Base-by-base conservation (phyloP, 2,329 filamentous ascomycete genomes). In the Coniella lustricola region DNA sequence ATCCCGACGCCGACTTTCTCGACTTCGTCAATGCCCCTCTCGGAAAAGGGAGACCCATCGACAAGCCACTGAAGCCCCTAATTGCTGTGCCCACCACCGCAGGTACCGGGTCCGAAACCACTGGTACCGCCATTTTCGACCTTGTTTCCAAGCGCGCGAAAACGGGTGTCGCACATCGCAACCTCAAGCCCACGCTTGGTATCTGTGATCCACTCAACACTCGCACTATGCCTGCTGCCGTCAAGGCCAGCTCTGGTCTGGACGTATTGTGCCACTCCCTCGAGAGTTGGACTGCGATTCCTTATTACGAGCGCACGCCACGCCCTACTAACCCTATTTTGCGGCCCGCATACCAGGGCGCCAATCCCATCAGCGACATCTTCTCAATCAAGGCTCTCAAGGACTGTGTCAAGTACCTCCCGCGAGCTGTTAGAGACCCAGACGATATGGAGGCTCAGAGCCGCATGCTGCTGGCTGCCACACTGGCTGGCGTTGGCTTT, bases 21-120 rank as follows among this genome's bases (percentile, higher is more conserved):
- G 91, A 98, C 73, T 98, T 98, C 59, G 93, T 98, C 66, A 97
- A 97, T 62, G 91, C 91, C 0, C 93, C 93, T 0, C 72, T 97
- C 0, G 93, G 93, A 51, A 89, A 86, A 54, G 93, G 93, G 3
- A 69, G 79, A 20, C 87, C 88, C 0, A 85, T 94, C 51, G 80
- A 80, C 25, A 79, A 77, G 49, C 76, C 79, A 37, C 73, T 94
- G 13, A 81, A 78, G 57, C 89, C 89, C 1, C 75, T 95, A 9
- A 81, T 95, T 39, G 89, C 88, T 32, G 80, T 94, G 5, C 88
- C 88, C 1, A 95, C 88, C 1, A 94, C 88, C 0, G 87, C 89
- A 7, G 88, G 88, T 37, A 94, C 88, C 0, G 88, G 88, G 3
- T 93, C 87, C 47, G 93, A 98, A 68, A 98, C 93, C 1, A 98